A percentile compares a stretch with the other conserved stretches of the same genome.
phyloP scores from a whole-genome alignment of 148 eudicot genomes.

The Arbutus unedo region DNA sequence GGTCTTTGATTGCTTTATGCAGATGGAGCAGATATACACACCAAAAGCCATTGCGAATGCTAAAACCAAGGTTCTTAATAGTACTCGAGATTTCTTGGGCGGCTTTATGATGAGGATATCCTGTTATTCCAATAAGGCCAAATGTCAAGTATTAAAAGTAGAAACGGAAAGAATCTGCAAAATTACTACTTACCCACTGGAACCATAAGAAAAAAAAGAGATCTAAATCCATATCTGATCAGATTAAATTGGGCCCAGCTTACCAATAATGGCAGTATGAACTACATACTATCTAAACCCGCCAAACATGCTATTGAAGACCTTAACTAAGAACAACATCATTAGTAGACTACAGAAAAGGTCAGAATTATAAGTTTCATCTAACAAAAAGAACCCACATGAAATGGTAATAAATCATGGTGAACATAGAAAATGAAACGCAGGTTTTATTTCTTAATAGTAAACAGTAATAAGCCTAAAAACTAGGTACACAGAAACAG shows the following conservation, averaged over 20 bases:
- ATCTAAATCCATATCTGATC: not conserved
- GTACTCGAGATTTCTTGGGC: constrained; percentile 61
- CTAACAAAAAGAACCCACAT: not conserved
- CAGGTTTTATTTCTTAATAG: not conserved
- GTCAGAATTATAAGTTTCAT: not conserved
- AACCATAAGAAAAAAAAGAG: not conserved
- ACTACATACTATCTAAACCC: not conserved
- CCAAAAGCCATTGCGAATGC: constrained; percentile 61
- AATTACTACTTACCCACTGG: not conserved
- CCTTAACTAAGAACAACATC: not conserved
- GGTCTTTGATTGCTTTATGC: constrained; percentile 54
- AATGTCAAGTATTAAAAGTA: constrained; percentile 10
- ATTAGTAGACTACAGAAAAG: not conserved
- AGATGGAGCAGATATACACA: constrained; percentile 70
- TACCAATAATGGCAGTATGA: not conserved
- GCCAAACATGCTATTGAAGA: not conserved
- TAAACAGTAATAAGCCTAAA: not conserved
- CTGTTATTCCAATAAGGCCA: constrained; percentile 36
- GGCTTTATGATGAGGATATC: constrained; percentile 49
- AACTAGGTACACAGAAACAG: not conserved
- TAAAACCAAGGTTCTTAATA: constrained; percentile 55
- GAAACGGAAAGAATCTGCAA: not conserved
- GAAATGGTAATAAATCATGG: not conserved
- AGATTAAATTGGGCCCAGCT: not conserved
- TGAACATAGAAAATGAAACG: not conserved